phyloP scores from a whole-genome alignment of 1,284 basidiomycete species.

The Heliocybe sulcata region DNA sequence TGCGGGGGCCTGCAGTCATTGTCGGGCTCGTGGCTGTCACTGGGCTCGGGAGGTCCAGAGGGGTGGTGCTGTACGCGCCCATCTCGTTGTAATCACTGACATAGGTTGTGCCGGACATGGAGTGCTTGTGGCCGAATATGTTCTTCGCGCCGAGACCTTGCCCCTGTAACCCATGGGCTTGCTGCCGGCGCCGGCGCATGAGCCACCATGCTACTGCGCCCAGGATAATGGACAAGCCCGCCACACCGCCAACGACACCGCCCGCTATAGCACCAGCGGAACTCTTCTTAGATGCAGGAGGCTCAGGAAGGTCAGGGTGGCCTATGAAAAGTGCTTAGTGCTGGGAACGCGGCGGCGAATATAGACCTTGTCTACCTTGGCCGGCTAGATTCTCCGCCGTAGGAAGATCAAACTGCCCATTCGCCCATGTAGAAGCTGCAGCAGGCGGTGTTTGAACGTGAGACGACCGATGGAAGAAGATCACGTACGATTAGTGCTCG shows the following conservation, averaged over 20 bases:
- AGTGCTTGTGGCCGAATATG: neutral
- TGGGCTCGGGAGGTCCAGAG: neutral
- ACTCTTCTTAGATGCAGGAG: neutral
- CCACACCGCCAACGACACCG: constrained; percentile 30
- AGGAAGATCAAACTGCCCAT: neutral
- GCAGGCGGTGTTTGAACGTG: neutral
- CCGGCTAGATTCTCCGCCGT: neutral
- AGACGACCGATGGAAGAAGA: neutral
- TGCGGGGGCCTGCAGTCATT: neutral
- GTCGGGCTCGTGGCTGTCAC: neutral
- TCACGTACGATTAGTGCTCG: neutral
- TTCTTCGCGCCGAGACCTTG: neutral
- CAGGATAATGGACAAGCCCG: constrained; percentile 20
- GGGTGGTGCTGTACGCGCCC: neutral
- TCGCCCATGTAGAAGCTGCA: neutral
- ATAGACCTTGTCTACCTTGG: neutral
- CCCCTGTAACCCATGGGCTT: neutral
- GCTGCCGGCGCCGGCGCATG: constrained; percentile 18
- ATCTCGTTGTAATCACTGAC: neutral
- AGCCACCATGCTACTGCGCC: constrained; percentile 18
- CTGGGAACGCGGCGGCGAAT: neutral
- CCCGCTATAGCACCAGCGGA: constrained; percentile 24
- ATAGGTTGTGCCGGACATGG: neutral
- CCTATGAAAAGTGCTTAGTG: neutral
- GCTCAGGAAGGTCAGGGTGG: neutral